phyloP scores from a whole-genome alignment of 1,284 basidiomycete species.

The Lignosus rhinocerotis region DNA sequence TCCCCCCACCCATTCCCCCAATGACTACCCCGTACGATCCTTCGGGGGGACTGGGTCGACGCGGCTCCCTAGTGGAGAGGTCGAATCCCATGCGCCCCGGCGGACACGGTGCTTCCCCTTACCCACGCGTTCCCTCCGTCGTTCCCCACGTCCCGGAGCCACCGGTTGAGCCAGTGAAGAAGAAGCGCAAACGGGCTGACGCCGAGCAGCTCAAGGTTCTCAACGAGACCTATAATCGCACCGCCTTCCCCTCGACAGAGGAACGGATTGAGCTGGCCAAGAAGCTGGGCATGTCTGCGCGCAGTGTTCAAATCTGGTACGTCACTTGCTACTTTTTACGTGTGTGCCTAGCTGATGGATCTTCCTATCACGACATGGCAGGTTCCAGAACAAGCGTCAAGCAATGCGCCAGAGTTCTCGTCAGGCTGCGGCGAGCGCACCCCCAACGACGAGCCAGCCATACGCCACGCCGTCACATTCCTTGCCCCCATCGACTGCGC shows the following conservation, averaged over 20 bases:
- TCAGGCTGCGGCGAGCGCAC: constrained; percentile 48
- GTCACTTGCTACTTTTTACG: constrained; percentile 25
- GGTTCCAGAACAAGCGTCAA: constrained; percentile 86
- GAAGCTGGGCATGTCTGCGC: constrained; percentile 75
- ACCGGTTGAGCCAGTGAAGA: constrained; percentile 69
- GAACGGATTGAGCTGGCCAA: constrained; percentile 77
- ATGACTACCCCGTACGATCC: constrained; percentile 28
- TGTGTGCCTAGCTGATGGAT: constrained; percentile 9
- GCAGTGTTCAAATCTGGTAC: constrained; percentile 85
- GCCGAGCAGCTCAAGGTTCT: constrained; percentile 75
- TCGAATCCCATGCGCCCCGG: constrained; percentile 28
- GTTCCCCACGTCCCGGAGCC: constrained; percentile 28
- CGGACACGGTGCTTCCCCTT: constrained; percentile 40
- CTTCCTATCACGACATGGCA: constrained; percentile 31
- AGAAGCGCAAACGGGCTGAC: constrained; percentile 83
- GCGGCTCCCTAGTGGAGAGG: constrained; percentile 34
- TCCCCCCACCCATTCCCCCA: constrained; percentile 34
- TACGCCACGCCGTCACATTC: constrained; percentile 46
- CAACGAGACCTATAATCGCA: constrained; percentile 76
- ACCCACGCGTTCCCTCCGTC: constrained; percentile 39
- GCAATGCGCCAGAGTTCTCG: constrained; percentile 75
- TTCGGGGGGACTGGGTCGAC: constrained; percentile 30
- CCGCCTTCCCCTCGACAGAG: constrained; percentile 83
- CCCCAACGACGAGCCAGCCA: constrained; percentile 49
- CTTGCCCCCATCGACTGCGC: constrained; percentile 16